Evolutionary conservation across 176 grass and related monocot genomes (phyloP), one percentile per base, ranked within the genome.

Genomic region (Zea mays): DNA sequence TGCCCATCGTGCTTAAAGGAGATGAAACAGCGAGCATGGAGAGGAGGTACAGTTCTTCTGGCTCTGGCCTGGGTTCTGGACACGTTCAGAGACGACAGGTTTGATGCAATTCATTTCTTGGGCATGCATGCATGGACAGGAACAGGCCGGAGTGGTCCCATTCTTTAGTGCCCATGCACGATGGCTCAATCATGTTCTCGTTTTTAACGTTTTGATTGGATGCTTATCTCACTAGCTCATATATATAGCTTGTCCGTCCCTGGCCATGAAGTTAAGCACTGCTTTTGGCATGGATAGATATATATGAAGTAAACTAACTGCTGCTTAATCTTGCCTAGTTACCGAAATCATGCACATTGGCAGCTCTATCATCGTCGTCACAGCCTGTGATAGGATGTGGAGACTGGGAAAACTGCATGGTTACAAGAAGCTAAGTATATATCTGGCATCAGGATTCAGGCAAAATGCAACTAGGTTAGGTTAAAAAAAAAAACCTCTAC

Each of bases 1-100:
- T 7, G 15, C 19, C 34, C 44, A 63, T 39, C 44, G 49, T 74
- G 58, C 44, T 82, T 82, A 36, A 62, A 81, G 67, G 77, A 34
- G 5, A 40, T 44, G 33, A 16, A 5, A 55, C 39, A 38, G 33
- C 47, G 62, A 41, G 38, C 62, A 73, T 41, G 34, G 27, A 43
- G 33, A 36, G 55, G 10, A 13, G 16, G 54, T 74, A 44, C 72
- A 63, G 58, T 47, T 33, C 3, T n/a, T 39, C 38, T 56, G 21
- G 14, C 17, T 7, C 42, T 4, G 3, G 40, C 49, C 14, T 14
- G 37, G 27, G 27, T 47, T 71, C 61, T 82, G 80, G 13, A 43
- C 19, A 34, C 7, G 58, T 50, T 82, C 79, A 73, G 79, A 63
- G 21, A n/a, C 10, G 5, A 19, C 47, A 52, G 33, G 69, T 82